Evolutionary conservation across 2,329 filamentous ascomycete species (phyloP), one percentile per base, ranked within the genome.

Genomic region (Aureobasidium sp.): DNA sequence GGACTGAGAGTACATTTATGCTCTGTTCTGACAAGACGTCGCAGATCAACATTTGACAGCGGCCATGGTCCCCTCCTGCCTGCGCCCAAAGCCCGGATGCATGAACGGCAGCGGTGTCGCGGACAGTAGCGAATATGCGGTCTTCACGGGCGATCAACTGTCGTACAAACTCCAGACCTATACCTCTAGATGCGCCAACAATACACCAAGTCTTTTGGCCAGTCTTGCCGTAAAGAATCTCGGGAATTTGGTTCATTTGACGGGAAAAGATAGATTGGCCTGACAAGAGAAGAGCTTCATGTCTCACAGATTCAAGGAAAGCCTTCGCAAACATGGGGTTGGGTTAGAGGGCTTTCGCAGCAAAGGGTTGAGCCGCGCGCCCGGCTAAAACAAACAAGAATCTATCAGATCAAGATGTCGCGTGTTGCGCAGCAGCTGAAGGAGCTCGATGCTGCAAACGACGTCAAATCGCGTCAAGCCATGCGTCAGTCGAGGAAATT

Each of bases 1-100:
- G 25, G 29, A 25, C 29, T 4, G 16, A 14, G 53, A 55, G 64
- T 63, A 74, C 72, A 53, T 66, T 65, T 32, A 81, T 79, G 63
- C 75, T 80, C 24, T 68, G 63, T 56, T 79, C 76, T 29, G 69
- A 70, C 16, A 74, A 64, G n/a, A 81, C 71, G 65, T 81, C 78
- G 63, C 77, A 80, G 49, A 73, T 67, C 54, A 76, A 67, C 64
- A 73, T 71, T 59, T 72, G 62, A 61, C 73, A 78, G 47, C 62
- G 67, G 53, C 72, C 73, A 70, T 66, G 75, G 61, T 67, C 70
- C 40, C 64, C 63, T 53, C 73, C 64, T 58, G 71, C 61, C 61
- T 72, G 58, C 59, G 66, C 57, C 70, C 70, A 73, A 55, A 72
- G 61, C 14, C 59, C 65, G 30, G 68, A 69, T 37, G 69, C 69